A percentile compares a stretch with the other conserved stretches of the same genome.
Evolutionary conservation across 23 red algal species (phyloP).

Genomic region (Gracilaria domingensis): DNA sequence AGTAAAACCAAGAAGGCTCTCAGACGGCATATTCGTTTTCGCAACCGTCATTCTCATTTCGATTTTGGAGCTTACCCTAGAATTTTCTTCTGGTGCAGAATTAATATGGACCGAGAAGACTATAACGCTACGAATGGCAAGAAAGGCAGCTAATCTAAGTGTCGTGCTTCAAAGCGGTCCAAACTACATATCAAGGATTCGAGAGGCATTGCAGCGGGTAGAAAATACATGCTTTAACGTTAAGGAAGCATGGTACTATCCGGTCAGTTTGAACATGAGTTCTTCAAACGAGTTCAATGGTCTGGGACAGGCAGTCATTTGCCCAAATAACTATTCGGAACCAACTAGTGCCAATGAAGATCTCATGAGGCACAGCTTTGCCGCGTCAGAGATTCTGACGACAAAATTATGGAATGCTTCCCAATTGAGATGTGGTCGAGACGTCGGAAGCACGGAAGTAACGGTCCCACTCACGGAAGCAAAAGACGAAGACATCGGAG

Average conservation of each 20-base stretch:
- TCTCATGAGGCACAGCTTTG: background rate
- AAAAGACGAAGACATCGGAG: background rate
- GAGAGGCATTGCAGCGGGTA: background rate
- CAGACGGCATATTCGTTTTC: background rate
- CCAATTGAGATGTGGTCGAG: background rate
- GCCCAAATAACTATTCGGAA: background rate
- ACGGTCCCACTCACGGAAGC: background rate
- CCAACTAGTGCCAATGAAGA: background rate
- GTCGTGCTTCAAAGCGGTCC: background rate
- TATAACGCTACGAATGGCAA: background rate
- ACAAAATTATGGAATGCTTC: background rate
- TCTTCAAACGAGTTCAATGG: background rate
- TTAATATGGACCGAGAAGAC: background rate
- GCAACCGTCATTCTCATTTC: background rate
- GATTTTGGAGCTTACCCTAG: background rate
- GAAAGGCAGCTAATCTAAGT: background rate
- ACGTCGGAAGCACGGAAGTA: background rate
- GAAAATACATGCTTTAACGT: conserved; percentile 3
- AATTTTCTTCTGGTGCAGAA: background rate
- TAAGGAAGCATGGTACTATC: background rate
- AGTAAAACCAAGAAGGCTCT: background rate
- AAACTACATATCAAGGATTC: background rate
- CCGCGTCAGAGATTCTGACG: background rate
- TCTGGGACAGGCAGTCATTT: background rate
- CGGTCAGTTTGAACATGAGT: background rate